These are phyloP conservation scores for Verticillium tricorpus DNA, from an alignment of 2,329 filamentous ascomycete species.

Conservation along the genomic window DNA sequence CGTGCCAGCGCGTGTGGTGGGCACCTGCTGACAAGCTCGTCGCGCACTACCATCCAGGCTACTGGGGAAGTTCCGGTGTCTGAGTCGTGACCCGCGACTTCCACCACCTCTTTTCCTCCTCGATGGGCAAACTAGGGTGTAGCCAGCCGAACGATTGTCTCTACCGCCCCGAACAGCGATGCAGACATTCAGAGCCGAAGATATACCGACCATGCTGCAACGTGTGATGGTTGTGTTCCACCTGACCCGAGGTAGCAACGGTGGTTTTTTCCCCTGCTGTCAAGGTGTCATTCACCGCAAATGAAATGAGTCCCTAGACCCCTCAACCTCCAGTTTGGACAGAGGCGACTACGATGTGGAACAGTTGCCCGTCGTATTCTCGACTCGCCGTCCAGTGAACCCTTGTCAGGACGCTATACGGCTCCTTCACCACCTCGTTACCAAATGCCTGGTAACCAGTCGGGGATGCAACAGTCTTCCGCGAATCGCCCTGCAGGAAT, in stretches of 20 bases:
- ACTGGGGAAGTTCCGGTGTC: not conserved
- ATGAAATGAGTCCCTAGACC: not conserved
- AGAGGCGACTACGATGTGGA: not conserved
- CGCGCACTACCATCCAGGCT: not conserved
- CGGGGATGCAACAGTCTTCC: not conserved
- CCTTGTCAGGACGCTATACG: not conserved
- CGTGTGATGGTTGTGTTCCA: too few species aligned
- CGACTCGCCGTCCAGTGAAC: not conserved
- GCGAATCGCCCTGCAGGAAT: not conserved
- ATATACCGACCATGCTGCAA: too few species aligned
- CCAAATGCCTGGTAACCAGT: not conserved
- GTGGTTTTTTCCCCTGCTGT: not conserved
- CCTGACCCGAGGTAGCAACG: not conserved
- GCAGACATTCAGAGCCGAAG: too few species aligned
- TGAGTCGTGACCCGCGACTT: not conserved
- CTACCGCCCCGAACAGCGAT: too few species aligned
- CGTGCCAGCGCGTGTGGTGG: not conserved
- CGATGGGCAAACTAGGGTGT: not conserved
- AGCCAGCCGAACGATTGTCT: too few species aligned
- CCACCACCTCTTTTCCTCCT: not conserved
- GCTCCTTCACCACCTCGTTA: not conserved
- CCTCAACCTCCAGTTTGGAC: not conserved
- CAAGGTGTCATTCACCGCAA: not conserved
- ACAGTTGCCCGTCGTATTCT: not conserved
- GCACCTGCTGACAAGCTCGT: not conserved